Base-by-base conservation (phyloP, 306 rosid genomes). In the Arachis hypogaea region DNA sequence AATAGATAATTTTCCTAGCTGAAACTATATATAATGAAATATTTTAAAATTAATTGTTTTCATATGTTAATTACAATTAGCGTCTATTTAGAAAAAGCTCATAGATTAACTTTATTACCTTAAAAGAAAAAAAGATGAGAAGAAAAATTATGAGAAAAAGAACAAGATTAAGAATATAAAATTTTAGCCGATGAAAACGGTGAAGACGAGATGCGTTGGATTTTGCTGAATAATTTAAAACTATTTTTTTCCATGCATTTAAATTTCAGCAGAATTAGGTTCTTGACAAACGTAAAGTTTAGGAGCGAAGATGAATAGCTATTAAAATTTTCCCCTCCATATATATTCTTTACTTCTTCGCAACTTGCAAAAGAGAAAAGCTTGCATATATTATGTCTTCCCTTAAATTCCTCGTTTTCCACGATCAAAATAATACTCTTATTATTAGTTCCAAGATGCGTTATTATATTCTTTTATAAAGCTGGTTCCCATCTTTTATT, bases 361-460 rank as follows among this genome's bases (percentile, higher is more conserved):
- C 69, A 64, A 51, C 54, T 4, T 64, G 54, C 68, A 63, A 6
- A 41, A 50, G 36, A 42, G 43, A 42, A 42, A 42, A 62, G 67
- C 50, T 42, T 9, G 9, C 45, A 11, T 6, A 59, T 10, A 22
- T 22, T 22, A 22, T 22, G 14, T 11, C 65, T 11, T 36, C 16
- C 65, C 63, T 29, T 12, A 42, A 4, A 40, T 22, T 22, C 28
- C 28, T 22, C 28, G 30, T 11, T 45, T 62, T 40, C 11, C 36
- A 41, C 28, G 43, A 63, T 63, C 33, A 41, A 63, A 12, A 62
- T 40, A 40, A 62, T n/a, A 41, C 11, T 40, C 50, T 7, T 42
- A 14, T 63, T 42, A 29, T 41, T 22, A 22, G 12, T 63, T 9
- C 7, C 12, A 63, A 64, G 69, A 45, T 64, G 55, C 55, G 14